These are phyloP conservation scores for Orbilia javanica DNA, from an alignment of 2,329 filamentous ascomycete species.

Conservation along the genomic window DNA sequence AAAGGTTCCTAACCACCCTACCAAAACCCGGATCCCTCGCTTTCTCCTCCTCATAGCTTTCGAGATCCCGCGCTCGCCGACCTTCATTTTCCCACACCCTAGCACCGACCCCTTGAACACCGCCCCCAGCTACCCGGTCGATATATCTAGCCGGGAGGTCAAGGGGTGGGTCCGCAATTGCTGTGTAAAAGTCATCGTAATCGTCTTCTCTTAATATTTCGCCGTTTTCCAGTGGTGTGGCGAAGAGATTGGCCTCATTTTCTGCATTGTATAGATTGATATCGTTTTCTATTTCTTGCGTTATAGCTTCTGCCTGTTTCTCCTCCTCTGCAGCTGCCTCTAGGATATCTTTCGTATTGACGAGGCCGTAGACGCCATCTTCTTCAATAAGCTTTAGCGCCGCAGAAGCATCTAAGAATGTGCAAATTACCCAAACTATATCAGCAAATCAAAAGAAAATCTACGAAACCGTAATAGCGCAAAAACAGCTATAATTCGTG, in stretches of 20 bases:
- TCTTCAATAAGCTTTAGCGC: neutral
- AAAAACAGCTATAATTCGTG: neutral
- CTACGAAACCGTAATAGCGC: neutral
- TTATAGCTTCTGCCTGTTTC: neutral
- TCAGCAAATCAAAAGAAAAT: no score
- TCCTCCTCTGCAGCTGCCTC: neutral
- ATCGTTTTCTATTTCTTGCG: neutral
- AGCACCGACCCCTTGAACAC: neutral
- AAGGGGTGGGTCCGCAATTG: neutral
- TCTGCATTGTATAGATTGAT: neutral
- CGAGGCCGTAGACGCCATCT: neutral
- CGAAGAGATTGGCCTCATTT: neutral
- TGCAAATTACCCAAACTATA: neutral
- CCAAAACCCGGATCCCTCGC: neutral
- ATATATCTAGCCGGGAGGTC: neutral
- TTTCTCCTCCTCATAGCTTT: conserved; percentile 14
- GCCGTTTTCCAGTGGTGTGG: neutral
- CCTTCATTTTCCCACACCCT: neutral
- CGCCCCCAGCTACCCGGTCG: neutral
- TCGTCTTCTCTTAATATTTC: neutral
- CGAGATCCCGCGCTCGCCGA: neutral
- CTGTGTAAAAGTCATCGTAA: neutral
- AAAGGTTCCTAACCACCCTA: neutral
- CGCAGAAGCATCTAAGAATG: neutral
- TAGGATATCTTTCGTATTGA: neutral